These are phyloP conservation scores for Breynia disticha DNA, from an alignment of 441 rosid species.

Conservation along the genomic window DNA sequence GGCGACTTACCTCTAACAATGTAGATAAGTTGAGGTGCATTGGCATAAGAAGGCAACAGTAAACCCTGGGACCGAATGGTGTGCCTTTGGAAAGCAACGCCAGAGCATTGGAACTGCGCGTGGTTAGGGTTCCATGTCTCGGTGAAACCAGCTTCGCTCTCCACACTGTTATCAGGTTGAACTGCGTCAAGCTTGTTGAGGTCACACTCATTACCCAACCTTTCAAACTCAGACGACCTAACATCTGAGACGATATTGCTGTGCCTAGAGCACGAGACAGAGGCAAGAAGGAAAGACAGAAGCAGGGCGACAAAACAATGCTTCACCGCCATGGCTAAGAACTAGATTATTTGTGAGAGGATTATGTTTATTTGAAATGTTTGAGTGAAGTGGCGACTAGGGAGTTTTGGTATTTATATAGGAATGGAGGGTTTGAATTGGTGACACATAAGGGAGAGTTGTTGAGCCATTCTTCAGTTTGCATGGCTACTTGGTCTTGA, in stretches of 20 bases:
- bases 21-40: slow-evolving; percentile 27
- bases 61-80: slow-evolving; percentile 36
- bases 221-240: slow-evolving; percentile 14
- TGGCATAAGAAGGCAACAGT: slow-evolving; percentile 27
- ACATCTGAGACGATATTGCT: no score
- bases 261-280: slow-evolving; percentile 30
- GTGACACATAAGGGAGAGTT: slow-evolving; percentile 12
- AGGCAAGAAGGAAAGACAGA: slow-evolving; percentile 29
- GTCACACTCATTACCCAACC: slow-evolving; percentile 41
- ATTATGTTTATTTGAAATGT: no score
- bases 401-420: slow-evolving; percentile 27
- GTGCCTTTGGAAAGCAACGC: slow-evolving; percentile 26
- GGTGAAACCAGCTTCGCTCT: slow-evolving; percentile 32
- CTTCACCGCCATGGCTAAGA: not conserved
- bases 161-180: slow-evolving; percentile 40
- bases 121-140: slow-evolving; percentile 36
- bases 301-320: slow-evolving; percentile 23
- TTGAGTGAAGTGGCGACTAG: not conserved
- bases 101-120: slow-evolving; percentile 36
- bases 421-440: slow-evolving; percentile 2
- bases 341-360: not conserved
- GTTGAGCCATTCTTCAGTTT: slow-evolving; percentile 36
- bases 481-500: slow-evolving; percentile 38
- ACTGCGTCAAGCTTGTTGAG: slow-evolving; percentile 40
- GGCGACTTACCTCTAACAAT: slow-evolving; percentile 29